These are phyloP conservation scores for Boletus edulis DNA, from an alignment of 768 basidiomycete species.

Conservation along the genomic window DNA sequence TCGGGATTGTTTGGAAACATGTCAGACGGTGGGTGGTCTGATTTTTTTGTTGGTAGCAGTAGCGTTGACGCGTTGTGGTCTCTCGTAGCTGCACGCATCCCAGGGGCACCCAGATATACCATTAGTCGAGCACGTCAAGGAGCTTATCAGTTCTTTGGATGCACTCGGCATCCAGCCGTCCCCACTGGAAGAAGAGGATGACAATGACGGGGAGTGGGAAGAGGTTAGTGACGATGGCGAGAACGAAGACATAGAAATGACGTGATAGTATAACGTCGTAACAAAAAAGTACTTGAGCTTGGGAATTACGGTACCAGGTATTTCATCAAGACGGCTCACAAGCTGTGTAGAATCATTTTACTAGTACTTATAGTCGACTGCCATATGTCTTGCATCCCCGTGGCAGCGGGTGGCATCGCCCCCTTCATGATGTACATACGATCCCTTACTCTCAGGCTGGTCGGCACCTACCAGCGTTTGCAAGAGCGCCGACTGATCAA, in stretches of 20 bases:
- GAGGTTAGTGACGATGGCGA: constrained; percentile 58
- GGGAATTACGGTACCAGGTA: too few species aligned
- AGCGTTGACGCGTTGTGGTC: not conserved
- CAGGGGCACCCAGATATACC: constrained; percentile 77
- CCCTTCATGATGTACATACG: too few species aligned
- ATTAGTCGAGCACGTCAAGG: constrained; percentile 70
- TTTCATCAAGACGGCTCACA: too few species aligned
- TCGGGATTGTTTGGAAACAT: constrained; percentile 80
- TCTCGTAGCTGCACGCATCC: constrained; percentile 58
- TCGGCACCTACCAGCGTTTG: too few species aligned
- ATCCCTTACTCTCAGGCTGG: too few species aligned
- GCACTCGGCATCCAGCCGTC: constrained; percentile 63
- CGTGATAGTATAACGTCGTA: constrained; percentile 22
- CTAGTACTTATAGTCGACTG: too few species aligned
- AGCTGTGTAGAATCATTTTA: too few species aligned
- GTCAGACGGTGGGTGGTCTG: constrained; percentile 61
- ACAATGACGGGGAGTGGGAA: constrained; percentile 51
- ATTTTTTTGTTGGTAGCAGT: not conserved
- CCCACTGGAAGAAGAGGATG: constrained; percentile 44
- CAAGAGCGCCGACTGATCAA: not conserved
- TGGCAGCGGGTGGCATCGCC: too few species aligned
- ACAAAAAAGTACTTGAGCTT: too few species aligned
- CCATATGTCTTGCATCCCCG: too few species aligned
- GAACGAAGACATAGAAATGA: constrained; percentile 58
- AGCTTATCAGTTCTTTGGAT: constrained; percentile 69